Base-by-base conservation (phyloP, 2,329 filamentous ascomycete genomes). In the Aspergillus hiratsukae region DNA sequence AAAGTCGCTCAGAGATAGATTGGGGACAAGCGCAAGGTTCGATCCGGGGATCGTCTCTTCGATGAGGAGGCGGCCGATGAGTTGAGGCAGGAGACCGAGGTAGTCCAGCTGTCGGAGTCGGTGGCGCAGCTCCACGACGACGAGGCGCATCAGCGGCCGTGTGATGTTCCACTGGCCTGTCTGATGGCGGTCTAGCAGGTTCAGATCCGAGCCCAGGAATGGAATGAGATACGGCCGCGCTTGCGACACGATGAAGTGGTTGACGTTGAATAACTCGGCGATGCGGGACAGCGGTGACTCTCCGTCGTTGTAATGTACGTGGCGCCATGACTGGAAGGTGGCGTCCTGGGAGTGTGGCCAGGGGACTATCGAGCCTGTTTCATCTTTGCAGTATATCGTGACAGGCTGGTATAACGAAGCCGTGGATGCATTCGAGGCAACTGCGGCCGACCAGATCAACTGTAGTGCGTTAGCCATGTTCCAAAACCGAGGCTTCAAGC, bases 241-340 rank as follows among this genome's bases (percentile, higher is more conserved):
- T 76, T 97, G 93, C 62, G 89, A 94, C 63, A 97, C 86, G 61
- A 97, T 91, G 75, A 95, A 97, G 77, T 97, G 92, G 69, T 96
- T 95, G 53, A 95, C 90, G 70, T 95, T 95, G 81, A 94, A 94
- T 10, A 93, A 83, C 74, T 93, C 88, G 6, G 88, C 85, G 29
- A 94, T 86, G 41, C 90, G 84, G 53, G 85, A 81, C 1, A 94
- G 81, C 0, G 85, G 85, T 0, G 83, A 85, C 61, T 86, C 86
- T 45, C 84, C 84, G 59, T 89, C 86, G 45, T 81, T 81, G 71
- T 88, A 86, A 6, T 81, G 83, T 21, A 83, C 81, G 57, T 84
- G 81, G 4, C 85, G 86, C 82, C 86, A 89, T 46, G 88, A 83
- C n/a, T 80, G 82, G 69, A 89, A 89, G 52, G 84, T 80, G 17